Conservation (phyloP, 805 yeast species). For the Kodamaea neixiangensis region DNA sequence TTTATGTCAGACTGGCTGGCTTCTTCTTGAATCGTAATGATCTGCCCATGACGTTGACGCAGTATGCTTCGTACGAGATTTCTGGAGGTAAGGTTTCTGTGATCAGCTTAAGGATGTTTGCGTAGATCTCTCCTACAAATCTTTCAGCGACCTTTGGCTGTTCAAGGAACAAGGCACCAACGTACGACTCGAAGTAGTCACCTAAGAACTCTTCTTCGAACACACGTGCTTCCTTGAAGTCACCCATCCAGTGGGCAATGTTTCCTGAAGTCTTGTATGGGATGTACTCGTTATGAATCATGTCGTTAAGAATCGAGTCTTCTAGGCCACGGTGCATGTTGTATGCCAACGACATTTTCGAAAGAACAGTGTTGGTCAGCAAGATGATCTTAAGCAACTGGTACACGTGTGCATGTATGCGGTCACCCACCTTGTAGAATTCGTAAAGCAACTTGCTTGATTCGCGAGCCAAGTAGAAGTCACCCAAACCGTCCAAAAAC, state of each 20-base stretch:
- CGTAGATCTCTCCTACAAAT: conserved; percentile 36
- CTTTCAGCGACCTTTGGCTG: conserved; percentile 37
- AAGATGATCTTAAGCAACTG: conserved; percentile 32
- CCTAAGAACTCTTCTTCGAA: conserved; percentile 46
- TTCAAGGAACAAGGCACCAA: conserved; percentile 43
- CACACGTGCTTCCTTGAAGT: conserved; percentile 18
- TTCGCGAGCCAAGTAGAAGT: conserved; percentile 39
- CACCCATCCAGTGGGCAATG: conserved; percentile 13
- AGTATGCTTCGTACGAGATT: conserved; percentile 31
- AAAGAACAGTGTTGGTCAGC: conserved; percentile 39
- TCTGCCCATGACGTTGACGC: conserved; percentile 38
- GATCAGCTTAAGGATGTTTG: conserved; percentile 31
- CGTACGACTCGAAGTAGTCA: conserved; percentile 44
- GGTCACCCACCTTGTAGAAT: conserved; percentile 19
- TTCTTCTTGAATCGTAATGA: conserved; percentile 14
- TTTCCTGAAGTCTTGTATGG: conserved; percentile 17
- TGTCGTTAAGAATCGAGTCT: conserved; percentile 27
- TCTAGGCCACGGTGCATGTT: conserved; percentile 34
- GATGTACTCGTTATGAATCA: conserved; percentile 29
- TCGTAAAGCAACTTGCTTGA: conserved; percentile 35
- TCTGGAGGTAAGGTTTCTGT: conserved; percentile 18
- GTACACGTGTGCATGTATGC: conserved; percentile 19
- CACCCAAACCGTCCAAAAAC: conserved; percentile 44
- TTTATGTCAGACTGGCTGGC: neutral
- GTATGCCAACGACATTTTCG: conserved; percentile 38